Evolutionary conservation across 805 yeast species (phyloP), one percentile per base, ranked within the genome.

Genomic region (Cyberlindnera sargentensis): DNA sequence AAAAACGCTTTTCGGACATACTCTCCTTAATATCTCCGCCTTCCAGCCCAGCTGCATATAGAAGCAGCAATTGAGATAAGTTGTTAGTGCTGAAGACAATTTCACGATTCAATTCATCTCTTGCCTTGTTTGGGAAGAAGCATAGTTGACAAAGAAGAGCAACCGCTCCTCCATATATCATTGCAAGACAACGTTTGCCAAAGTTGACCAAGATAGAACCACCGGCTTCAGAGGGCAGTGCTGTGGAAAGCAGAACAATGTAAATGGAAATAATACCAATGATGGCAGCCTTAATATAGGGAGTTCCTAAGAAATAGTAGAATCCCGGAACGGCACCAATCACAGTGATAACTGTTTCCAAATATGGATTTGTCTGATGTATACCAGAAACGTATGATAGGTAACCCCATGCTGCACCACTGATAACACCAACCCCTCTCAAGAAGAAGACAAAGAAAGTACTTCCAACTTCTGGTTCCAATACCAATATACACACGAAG

Each of bases 401-500:
- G 42, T 70, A 66, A 1, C 75, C 78, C 76, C 76, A 73, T 0
- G 72, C 65, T 3, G 78, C 65, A 23, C 80, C 80, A 9, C 58
- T 39, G 2, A 70, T 51, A 8, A 73, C 70, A 24, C 79, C 78
- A 15, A 72, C 67, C 8, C 68, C 68, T 52, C 80, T 65, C 2
- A 72, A 49, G 39, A 73, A 65, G 47, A 71, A 70, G 4, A 70
- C 71, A 62, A 67, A 70, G 39, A 72, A 66, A 1, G 79, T 72
- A 15, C 68, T 72, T 10, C 80, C 80, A 11, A 74, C 66, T 5
- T 75, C 70, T 1, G 76, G 73, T 47, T 75, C 80, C 27, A 73
- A 44, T 25, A 71, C 72, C 37, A 75, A 52, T 30, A 70, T 69
- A 47, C 76, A 73, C 5, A 73, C 75, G 60, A 75, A 75, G 27